Evolutionary conservation across 2,329 filamentous ascomycete genomes (phyloP).

Genomic region (Calonectria pseudoturangicola): DNA sequence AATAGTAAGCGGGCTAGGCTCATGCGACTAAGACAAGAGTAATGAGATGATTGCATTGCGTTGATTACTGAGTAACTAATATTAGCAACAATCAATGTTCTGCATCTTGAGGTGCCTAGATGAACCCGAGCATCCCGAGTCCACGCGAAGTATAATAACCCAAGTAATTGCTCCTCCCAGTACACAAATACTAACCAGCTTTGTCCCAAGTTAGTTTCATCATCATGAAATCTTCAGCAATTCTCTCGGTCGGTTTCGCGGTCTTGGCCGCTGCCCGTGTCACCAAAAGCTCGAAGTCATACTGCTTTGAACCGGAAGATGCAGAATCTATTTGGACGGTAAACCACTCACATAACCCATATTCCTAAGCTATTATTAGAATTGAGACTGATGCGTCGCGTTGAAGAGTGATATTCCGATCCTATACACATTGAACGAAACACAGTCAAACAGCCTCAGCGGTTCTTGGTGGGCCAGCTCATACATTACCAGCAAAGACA

Average conservation of each 20-base stretch:
- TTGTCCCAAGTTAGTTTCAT: not conserved
- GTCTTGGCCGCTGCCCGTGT: not conserved
- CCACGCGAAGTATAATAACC: not conserved
- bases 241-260: not conserved
- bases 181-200: not conserved
- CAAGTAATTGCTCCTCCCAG: not conserved
- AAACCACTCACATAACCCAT: not conserved
- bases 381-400: not conserved
- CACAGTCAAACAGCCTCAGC: not conserved
- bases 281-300: not conserved
- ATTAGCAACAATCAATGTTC: too few species aligned
- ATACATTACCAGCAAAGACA: conserved; percentile 2
- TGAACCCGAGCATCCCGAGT: not conserved
- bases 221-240: not conserved
- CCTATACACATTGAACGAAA: not conserved
- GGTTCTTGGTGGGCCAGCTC: conserved; percentile 15
- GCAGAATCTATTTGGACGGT: not conserved
- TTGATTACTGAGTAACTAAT: not conserved
- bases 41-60: not conserved
- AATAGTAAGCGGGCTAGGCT: not conserved
- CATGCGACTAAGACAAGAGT: not conserved
- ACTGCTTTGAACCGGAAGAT: not conserved
- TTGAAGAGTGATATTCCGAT: not conserved
- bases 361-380: not conserved
- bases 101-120: too few species aligned